A percentile compares a stretch with the other conserved stretches of the same genome.
Evolutionary conservation across 495 filamentous ascomycete genomes (phyloP).

Genomic region (Trichoderma erinaceum): DNA sequence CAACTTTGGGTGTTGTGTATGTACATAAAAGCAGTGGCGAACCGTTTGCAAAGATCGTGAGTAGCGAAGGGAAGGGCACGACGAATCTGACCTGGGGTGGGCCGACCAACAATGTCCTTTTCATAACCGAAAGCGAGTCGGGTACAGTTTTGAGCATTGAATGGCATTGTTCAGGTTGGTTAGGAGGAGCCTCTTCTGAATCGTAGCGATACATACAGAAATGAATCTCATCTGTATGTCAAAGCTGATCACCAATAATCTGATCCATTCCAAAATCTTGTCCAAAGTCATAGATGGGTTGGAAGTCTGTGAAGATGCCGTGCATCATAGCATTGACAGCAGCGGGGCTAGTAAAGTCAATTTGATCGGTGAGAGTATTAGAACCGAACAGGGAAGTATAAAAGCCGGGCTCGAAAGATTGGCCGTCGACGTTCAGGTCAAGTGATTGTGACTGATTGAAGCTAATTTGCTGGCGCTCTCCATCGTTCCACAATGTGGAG

Average conservation of each 20-base stretch:
- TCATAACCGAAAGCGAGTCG: too few relatives aligned
- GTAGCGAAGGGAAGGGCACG: too few relatives aligned
- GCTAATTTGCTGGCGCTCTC: neutral
- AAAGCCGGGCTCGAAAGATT: neutral
- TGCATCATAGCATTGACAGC: neutral
- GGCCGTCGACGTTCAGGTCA: neutral
- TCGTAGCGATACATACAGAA: too few relatives aligned
- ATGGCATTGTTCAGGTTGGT: too few relatives aligned
- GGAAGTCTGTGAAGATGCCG: neutral
- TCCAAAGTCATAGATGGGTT: neutral
- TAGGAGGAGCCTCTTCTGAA: too few relatives aligned
- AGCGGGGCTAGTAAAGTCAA: neutral
- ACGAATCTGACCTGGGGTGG: too few relatives aligned
- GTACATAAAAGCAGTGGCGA: too few relatives aligned
- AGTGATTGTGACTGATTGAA: neutral
- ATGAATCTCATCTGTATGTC: too few relatives aligned
- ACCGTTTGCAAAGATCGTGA: too few relatives aligned
- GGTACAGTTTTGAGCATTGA: too few relatives aligned
- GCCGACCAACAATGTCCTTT: too few relatives aligned
- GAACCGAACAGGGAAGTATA: neutral
- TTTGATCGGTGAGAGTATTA: neutral
- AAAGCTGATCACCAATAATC: neutral
- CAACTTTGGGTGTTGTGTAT: too few relatives aligned
- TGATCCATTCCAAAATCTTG: neutral
- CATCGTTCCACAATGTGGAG: neutral